Evolutionary conservation across 2,329 filamentous ascomycete genomes (phyloP).

Genomic region (Aschersonia sp.): DNA sequence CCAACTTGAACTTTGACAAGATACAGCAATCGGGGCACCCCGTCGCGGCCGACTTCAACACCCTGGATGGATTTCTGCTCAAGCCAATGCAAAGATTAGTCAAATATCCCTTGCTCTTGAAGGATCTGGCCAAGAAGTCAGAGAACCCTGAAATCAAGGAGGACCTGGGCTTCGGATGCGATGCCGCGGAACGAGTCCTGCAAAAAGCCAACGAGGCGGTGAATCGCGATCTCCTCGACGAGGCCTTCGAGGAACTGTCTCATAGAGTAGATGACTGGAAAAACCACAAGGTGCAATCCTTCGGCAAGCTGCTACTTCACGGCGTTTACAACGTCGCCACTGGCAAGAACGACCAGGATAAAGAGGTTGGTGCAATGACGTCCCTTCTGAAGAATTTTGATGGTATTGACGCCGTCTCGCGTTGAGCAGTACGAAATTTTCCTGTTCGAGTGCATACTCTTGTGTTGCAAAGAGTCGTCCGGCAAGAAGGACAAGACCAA

Average conservation of each 20-base stretch:
- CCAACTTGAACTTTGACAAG: constrained; percentile 75
- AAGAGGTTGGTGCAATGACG: constrained; percentile 50
- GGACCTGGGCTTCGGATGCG: constrained; percentile 65
- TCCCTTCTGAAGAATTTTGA: neutral
- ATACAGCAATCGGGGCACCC: constrained; percentile 60
- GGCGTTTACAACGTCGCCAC: constrained; percentile 89
- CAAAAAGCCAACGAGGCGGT: constrained; percentile 83
- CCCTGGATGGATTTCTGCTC: constrained; percentile 79
- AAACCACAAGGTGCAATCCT: constrained; percentile 76
- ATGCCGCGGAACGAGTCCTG: constrained; percentile 68
- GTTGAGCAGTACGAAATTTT: constrained; percentile 77
- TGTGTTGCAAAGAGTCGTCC: constrained; percentile 93
- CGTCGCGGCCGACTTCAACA: constrained; percentile 78
- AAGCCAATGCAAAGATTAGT: constrained; percentile 94
- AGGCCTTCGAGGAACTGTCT: constrained; percentile 72
- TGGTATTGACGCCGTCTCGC: constrained; percentile 3
- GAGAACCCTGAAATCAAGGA: constrained; percentile 56
- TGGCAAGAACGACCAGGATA: constrained; percentile 75
- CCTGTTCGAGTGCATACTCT: constrained; percentile 85
- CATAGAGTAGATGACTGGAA: constrained; percentile 93
- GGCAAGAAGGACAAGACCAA: constrained; percentile 55
- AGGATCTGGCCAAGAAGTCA: constrained; percentile 80
- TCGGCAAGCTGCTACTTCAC: constrained; percentile 76
- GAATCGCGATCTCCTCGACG: constrained; percentile 69
- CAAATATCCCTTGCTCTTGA: constrained; percentile 84